Percentiles rank a stretch among this genome's conserved stretches.
phyloP scores from a whole-genome alignment of 208 protist species.

The Leishmania tropica region DNA sequence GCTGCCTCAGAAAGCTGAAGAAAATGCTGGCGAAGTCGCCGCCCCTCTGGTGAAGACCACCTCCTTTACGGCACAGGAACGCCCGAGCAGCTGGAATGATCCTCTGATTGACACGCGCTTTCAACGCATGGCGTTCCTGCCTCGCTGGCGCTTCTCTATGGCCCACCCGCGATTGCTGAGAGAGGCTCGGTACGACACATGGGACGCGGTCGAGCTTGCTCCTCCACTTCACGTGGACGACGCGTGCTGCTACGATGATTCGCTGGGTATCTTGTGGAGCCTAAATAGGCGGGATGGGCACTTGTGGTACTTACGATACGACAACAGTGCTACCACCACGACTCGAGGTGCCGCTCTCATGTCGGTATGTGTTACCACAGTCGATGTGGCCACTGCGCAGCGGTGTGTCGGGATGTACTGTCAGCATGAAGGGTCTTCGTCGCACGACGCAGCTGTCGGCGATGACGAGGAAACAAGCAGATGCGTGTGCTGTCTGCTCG shows the following conservation, averaged over 20 bases:
- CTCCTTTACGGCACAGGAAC: neutral
- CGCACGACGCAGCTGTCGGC: neutral
- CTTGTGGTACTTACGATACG: slow-evolving; percentile 8
- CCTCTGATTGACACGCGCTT: slow-evolving; percentile 22
- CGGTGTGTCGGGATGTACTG: slow-evolving; percentile 19
- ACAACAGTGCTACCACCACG: neutral
- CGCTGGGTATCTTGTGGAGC: slow-evolving; percentile 24
- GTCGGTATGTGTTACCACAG: slow-evolving; percentile 10
- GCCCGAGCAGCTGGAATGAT: neutral
- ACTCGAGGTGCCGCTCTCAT: neutral
- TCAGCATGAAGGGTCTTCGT: neutral
- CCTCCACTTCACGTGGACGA: slow-evolving; percentile 10
- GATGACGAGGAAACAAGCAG: neutral
- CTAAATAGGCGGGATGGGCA: slow-evolving; percentile 11
- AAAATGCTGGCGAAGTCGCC: neutral
- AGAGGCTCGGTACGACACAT: slow-evolving; percentile 8
- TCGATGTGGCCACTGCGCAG: slow-evolving; percentile 11
- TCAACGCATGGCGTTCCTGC: slow-evolving; percentile 12
- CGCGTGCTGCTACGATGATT: slow-evolving; percentile 25
- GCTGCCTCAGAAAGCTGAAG: neutral
- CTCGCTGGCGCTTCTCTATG: slow-evolving; percentile 17
- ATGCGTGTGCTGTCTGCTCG: slow-evolving; percentile 2
- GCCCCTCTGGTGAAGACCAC: neutral
- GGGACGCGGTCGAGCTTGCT: slow-evolving; percentile 12
- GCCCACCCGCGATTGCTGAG: slow-evolving; percentile 10